Evolutionary conservation across 2,329 filamentous ascomycete genomes (phyloP).

Genomic region (Fusarium continuum): DNA sequence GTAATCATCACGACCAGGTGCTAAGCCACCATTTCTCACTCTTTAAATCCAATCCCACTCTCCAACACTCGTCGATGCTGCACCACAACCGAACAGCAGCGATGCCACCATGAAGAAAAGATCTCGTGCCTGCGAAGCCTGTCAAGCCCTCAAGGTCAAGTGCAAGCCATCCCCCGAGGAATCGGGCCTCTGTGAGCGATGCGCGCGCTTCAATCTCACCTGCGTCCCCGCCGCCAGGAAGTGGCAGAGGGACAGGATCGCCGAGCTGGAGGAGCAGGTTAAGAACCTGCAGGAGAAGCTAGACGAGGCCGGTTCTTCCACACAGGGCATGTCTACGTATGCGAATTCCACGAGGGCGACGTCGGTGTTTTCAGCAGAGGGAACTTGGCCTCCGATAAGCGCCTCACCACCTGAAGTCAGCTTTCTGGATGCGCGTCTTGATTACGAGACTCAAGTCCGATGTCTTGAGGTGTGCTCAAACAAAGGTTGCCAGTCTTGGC

Average conservation of each 20-base stretch:
- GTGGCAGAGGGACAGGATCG: slow-evolving; percentile 25
- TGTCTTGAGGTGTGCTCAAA: neutral
- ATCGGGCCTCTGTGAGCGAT: slow-evolving; percentile 14
- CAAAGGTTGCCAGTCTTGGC: neutral
- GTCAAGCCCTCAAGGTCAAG: slow-evolving; percentile 29
- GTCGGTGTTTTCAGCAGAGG: slow-evolving; percentile 14
- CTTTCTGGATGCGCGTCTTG: slow-evolving; percentile 15
- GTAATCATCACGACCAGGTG: neutral
- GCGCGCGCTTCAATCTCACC: slow-evolving; percentile 5
- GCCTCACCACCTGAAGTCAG: neutral
- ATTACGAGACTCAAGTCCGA: slow-evolving; percentile 5
- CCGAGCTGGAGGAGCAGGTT: slow-evolving; percentile 22
- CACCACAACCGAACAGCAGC: neutral
- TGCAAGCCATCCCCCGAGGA: slow-evolving; percentile 9
- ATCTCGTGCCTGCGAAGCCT: slow-evolving; percentile 30
- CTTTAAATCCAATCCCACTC: neutral
- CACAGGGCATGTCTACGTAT: neutral
- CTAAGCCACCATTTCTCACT: slow-evolving; percentile 9
- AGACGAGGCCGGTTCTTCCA: neutral
- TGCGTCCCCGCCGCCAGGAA: slow-evolving; percentile 23
- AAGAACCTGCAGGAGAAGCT: slow-evolving; percentile 12
- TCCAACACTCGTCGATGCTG: neutral
- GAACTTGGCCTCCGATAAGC: neutral
- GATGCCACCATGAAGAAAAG: slow-evolving; percentile 20
- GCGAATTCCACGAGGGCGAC: slow-evolving; percentile 11